phyloP scores from a whole-genome alignment of 345 rosid genomes.

The Heritiera fomes region DNA sequence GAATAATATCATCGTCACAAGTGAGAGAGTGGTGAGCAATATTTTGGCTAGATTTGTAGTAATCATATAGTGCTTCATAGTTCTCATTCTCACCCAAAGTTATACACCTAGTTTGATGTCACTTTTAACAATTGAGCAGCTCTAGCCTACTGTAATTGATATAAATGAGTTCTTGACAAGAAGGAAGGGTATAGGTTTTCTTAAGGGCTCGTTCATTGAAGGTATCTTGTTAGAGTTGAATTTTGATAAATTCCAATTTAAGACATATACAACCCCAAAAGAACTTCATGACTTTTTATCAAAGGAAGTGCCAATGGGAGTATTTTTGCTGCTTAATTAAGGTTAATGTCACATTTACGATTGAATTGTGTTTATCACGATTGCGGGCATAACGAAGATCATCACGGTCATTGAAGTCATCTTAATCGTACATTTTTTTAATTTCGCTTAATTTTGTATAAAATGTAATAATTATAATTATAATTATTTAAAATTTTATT shows the following conservation, averaged over 20 bases:
- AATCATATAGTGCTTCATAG: conserved; percentile 67
- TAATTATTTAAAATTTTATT: too few species aligned
- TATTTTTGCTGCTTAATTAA: conserved; percentile 32
- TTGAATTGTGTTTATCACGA: too few species aligned
- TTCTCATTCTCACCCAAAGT: conserved; percentile 63
- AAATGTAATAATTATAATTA: too few species aligned
- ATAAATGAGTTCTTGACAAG: conserved; percentile 38
- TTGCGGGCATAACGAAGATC: too few species aligned
- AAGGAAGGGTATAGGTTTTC: conserved; percentile 48
- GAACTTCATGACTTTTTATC: conserved; percentile 36
- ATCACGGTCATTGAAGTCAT: too few species aligned
- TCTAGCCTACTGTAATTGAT: conserved; percentile 49
- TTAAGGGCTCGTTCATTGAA: conserved; percentile 32
- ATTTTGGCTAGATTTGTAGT: conserved; percentile 41
- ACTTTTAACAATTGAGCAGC: conserved; percentile 52
- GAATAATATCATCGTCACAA: too few species aligned
- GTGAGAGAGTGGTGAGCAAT: conserved; percentile 39
- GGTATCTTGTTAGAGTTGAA: conserved; percentile 33
- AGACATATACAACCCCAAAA: conserved; percentile 19
- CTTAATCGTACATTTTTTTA: too few species aligned
- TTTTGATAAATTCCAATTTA: conserved; percentile 27
- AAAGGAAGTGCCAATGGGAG: conserved; percentile 42
- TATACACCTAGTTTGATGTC: conserved; percentile 75
- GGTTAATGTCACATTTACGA: too few species aligned
- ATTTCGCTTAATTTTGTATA: too few species aligned